phyloP scores from a whole-genome alignment of 345 rosid species.

The Eucalyptus cladocalyx region DNA sequence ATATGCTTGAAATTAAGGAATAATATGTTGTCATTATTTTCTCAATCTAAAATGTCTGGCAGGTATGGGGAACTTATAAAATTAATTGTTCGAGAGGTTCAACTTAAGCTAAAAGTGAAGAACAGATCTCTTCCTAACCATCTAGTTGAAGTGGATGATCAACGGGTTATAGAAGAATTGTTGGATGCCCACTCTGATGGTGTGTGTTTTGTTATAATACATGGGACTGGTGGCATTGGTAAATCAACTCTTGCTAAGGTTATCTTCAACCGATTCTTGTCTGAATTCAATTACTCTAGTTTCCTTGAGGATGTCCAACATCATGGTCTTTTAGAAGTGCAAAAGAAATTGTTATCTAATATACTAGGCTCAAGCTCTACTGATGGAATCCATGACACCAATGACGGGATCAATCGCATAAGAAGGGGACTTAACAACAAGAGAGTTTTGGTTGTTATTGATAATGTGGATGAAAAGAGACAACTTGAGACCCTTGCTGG shows the following conservation, averaged over 20 bases:
- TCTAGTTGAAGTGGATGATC: neutral
- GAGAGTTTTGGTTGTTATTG: neutral
- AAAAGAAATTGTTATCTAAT: no score
- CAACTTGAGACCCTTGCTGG: accelerated
- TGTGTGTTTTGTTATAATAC: neutral
- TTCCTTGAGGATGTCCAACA: neutral
- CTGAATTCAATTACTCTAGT: neutral
- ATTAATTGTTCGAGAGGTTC: neutral
- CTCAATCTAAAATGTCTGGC: neutral
- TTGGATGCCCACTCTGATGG: neutral
- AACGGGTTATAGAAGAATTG: neutral
- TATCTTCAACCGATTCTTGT: neutral
- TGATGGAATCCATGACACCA: no score
- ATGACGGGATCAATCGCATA: neutral
- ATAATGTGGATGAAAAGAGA: neutral
- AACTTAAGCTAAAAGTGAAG: neutral
- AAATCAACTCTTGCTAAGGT: neutral
- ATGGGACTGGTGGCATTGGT: neutral
- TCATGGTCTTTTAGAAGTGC: neutral
- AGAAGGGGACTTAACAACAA: neutral
- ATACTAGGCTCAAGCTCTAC: accelerated
- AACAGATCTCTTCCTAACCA: neutral
- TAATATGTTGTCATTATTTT: no score
- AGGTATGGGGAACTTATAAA: neutral
- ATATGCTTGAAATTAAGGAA: no score